These are phyloP conservation scores for Pseudopithomyces maydicus DNA, from an alignment of 2,329 filamentous ascomycete genomes.

Conservation along the genomic window DNA sequence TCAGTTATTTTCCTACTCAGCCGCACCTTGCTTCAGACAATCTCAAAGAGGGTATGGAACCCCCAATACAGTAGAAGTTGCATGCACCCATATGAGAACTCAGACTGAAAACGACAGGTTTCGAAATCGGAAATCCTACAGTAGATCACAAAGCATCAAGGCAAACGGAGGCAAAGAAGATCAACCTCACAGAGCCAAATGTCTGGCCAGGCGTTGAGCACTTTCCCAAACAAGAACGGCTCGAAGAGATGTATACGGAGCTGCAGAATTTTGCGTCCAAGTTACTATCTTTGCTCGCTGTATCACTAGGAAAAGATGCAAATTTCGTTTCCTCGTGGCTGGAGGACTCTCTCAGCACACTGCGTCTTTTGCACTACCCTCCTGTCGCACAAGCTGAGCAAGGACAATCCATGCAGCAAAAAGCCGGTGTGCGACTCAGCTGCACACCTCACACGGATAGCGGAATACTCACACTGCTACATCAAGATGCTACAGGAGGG, in stretches of 20 bases:
- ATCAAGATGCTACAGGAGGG: conserved; percentile 54
- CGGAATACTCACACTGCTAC: conserved; percentile 54
- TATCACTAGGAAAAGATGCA: conserved; percentile 45
- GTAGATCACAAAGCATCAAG: conserved; percentile 5
- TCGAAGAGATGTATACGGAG: conserved; percentile 48
- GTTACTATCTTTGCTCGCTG: conserved; percentile 48
- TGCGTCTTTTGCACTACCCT: conserved; percentile 54
- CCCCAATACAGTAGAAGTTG: background rate
- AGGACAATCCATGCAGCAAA: conserved; percentile 7
- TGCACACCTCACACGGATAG: conserved; percentile 51
- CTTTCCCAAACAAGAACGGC: conserved; percentile 24
- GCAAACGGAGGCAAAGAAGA: conserved; percentile 21
- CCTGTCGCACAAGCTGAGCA: conserved; percentile 20
- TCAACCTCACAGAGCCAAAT: conserved; percentile 50
- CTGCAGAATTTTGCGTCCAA: conserved; percentile 46
- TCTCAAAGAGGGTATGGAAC: conserved; percentile 44
- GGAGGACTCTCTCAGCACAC: conserved; percentile 48
- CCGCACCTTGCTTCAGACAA: conserved; percentile 46
- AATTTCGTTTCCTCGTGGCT: conserved; percentile 51
- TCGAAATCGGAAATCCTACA: conserved; percentile 49
- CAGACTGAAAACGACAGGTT: conserved; percentile 33
- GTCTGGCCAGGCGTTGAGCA: conserved; percentile 42
- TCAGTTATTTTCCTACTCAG: conserved; percentile 52
- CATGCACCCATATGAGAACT: background rate
- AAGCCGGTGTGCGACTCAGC: conserved; percentile 31